phyloP scores from a whole-genome alignment of 352 stramenopile species.

The Phytophthora lateralis region DNA sequence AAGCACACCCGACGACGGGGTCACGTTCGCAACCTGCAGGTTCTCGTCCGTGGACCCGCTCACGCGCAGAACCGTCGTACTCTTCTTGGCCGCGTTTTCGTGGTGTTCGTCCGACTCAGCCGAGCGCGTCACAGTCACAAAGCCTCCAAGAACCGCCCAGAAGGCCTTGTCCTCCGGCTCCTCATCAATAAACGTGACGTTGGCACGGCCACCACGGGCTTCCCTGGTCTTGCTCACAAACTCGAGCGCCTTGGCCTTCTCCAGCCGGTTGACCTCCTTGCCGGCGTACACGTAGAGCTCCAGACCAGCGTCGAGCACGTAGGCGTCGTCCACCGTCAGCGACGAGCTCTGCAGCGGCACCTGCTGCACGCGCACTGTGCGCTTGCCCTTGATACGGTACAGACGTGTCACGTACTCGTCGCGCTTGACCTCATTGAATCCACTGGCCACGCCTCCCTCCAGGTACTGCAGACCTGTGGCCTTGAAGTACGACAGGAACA shows the following conservation, averaged over 20 bases:
- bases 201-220: constrained; percentile 74
- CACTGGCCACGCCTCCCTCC: constrained; percentile 91
- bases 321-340: constrained; percentile 94
- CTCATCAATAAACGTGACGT: constrained; percentile 90
- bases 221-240: constrained; percentile 90
- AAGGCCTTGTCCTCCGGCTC: constrained; percentile 91
- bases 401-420: constrained; percentile 87
- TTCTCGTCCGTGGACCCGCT: constrained; percentile 64
- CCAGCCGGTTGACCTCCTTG: constrained; percentile 80
- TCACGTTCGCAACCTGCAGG: constrained; percentile 69
- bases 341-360: constrained; percentile 81
- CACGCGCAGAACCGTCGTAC: constrained; percentile 77
- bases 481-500: constrained; percentile 96
- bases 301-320: constrained; percentile 93
- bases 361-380: constrained; percentile 86
- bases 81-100: constrained; percentile 66
- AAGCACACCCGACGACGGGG: constrained; percentile 67
- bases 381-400: constrained; percentile 92
- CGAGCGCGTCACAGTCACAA: constrained; percentile 64
- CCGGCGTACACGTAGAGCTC: constrained; percentile 91
- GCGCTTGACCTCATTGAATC: constrained; percentile 92
- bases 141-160: constrained; percentile 92
- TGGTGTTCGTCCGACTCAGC: constrained; percentile 67
- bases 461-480: constrained; percentile 90
- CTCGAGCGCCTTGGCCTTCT: constrained; percentile 92